A percentile compares a stretch with the other conserved stretches of the same genome.
These are phyloP conservation scores for Phytophthora megakarya DNA, from an alignment of 352 stramenopile species.

Conservation along the genomic window DNA sequence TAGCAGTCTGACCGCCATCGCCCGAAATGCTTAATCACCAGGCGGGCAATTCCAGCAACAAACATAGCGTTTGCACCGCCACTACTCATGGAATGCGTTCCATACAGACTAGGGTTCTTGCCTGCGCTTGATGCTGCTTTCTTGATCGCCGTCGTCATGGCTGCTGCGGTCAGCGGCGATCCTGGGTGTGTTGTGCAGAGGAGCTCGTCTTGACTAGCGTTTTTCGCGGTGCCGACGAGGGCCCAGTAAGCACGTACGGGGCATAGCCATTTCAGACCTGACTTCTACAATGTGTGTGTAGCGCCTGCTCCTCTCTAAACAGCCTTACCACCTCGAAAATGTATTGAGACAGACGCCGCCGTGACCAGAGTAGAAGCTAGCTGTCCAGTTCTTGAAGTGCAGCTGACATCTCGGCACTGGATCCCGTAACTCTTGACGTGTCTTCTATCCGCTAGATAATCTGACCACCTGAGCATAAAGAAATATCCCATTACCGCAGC, in stretches of 20 bases:
- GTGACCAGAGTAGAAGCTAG: no score
- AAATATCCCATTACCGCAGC: constrained; percentile 26
- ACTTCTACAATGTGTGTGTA: no score
- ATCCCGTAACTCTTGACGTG: constrained; percentile 3
- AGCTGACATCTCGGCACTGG: no score
- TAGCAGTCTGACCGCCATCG: constrained; percentile 22
- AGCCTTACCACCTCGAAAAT: no score
- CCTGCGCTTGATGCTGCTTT: background rate
- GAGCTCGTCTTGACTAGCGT: no score
- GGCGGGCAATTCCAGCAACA: constrained; percentile 10
- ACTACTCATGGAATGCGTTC: constrained; percentile 19
- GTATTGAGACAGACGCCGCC: no score
- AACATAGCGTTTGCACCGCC: constrained; percentile 24
- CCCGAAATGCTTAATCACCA: constrained; percentile 27
- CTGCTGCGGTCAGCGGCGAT: background rate
- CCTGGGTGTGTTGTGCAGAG: no score
- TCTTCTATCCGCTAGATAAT: constrained; percentile 12
- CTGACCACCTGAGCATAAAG: constrained; percentile 13
- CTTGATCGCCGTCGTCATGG: background rate
- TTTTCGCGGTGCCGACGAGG: no score
- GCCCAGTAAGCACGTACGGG: no score
- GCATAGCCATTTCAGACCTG: no score
- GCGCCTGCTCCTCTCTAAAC: no score
- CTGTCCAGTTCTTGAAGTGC: no score
- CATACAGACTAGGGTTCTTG: background rate